A percentile compares a stretch with the other conserved stretches of the same genome.
Evolutionary conservation across 2,329 filamentous ascomycete species (phyloP).

Genomic region (Aureobasidium sp.): DNA sequence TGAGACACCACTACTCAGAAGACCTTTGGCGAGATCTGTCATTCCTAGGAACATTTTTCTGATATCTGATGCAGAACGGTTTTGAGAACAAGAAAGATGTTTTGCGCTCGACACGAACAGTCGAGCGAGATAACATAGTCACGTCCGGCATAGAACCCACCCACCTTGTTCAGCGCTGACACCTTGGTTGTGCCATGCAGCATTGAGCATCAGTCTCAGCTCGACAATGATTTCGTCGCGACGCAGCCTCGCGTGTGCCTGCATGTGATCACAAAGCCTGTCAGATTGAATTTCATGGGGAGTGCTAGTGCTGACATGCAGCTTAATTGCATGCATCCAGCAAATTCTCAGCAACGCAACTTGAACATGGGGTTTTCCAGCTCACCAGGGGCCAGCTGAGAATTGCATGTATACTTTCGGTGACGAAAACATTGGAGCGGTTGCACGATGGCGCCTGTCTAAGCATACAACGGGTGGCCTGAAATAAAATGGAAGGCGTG

Average conservation of each 20-base stretch:
- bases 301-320: background rate
- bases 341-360: background rate
- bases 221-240: background rate
- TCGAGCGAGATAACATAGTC: background rate
- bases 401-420: background rate
- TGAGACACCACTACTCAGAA: constrained; percentile 16
- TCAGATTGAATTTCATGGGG: background rate
- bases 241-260: background rate
- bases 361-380: background rate
- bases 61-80: background rate
- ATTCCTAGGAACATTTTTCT: constrained; percentile 19
- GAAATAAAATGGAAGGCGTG: background rate
- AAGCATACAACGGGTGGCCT: background rate
- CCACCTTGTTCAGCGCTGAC: background rate
- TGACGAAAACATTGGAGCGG: background rate
- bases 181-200: background rate
- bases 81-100: background rate
- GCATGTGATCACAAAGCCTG: background rate
- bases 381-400: background rate
- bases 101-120: background rate
- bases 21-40: constrained; percentile 18
- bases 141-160: background rate
- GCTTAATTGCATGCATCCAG: background rate
- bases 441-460: background rate
- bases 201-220: background rate